Percentiles rank a stretch among this genome's conserved stretches.
These are phyloP conservation scores for Cutaneotrichosporon sp. DNA, from an alignment of 1,284 basidiomycete species.

Conservation along the genomic window DNA sequence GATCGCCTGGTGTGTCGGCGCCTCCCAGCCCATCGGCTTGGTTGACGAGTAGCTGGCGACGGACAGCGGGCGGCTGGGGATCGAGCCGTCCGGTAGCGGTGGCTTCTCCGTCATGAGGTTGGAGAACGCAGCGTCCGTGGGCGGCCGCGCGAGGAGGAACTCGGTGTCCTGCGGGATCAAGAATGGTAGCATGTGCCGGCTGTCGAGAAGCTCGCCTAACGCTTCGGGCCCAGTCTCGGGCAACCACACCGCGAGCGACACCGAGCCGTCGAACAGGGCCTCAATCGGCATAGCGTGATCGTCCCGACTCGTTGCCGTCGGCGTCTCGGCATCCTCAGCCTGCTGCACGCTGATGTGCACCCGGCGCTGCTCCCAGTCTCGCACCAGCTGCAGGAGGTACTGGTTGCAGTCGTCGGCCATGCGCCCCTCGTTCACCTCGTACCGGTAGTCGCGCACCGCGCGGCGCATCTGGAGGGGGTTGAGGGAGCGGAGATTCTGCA, in stretches of 20 bases:
- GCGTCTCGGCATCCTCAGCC: conserved; percentile 56
- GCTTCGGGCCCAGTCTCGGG: conserved; percentile 74
- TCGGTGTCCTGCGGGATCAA: conserved; percentile 76
- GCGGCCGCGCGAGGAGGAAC: conserved; percentile 66
- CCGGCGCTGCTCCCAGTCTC: conserved; percentile 90
- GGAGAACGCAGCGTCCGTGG: conserved; percentile 40
- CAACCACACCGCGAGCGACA: conserved; percentile 69
- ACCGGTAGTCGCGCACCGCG: conserved; percentile 90
- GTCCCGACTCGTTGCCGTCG: background rate
- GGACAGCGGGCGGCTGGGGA: conserved; percentile 35
- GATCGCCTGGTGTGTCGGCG: conserved; percentile 9
- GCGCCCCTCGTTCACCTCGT: conserved; percentile 84
- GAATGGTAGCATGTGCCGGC: conserved; percentile 87
- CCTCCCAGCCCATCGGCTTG: conserved; percentile 41
- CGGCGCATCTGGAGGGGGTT: conserved; percentile 95
- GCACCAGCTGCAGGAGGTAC: conserved; percentile 89
- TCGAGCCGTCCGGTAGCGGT: conserved; percentile 30
- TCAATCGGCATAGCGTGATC: conserved; percentile 61
- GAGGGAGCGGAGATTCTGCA: conserved; percentile 80
- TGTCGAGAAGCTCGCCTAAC: conserved; percentile 84
- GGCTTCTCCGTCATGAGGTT: conserved; percentile 34
- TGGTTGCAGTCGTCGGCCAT: conserved; percentile 95
- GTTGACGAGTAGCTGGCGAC: conserved; percentile 41
- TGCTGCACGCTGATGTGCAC: conserved; percentile 78
- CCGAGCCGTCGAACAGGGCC: conserved; percentile 68